Base-by-base conservation (phyloP, 2,329 filamentous ascomycete species). In the Calonectria crousiana region DNA sequence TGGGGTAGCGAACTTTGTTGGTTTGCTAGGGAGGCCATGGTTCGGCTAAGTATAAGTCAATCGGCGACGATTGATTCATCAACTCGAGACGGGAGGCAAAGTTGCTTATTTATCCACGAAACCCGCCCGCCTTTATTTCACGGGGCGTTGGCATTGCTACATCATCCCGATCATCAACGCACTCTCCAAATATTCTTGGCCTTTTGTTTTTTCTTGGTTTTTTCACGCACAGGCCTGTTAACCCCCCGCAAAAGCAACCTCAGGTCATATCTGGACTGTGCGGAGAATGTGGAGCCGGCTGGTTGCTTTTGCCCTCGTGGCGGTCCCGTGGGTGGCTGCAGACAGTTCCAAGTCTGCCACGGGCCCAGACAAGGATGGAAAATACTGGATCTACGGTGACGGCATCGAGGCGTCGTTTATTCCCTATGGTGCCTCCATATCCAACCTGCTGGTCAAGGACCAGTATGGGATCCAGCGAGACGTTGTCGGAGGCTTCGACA, bases 401-500 rank as follows among this genome's bases (percentile, higher is more conserved):
- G 91, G 90, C 72, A 93, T 95, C 78, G 87, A 91, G 67, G 93
- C 92, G 11, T 86, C 89, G 60, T 95, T 95, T 84, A 92, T 95
- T 58, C 89, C 93, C 1, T 95, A 95, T 80, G 94, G 93, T 75
- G 94, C 94, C 10, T 92, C 92, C 73, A 90, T 96, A 79, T 90
- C 93, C 72, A 93, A 95, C 81, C 87, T 96, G 67, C 88, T 94
- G 82, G 88, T 96, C 82, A 89, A 90, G 47, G 94, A 95, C 83
- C 90, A 91, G 78, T 88, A 93, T 77, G 93, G 93, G 58, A 85
- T 93, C 53, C 88, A 91, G 81, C 90, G 93, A 73, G 94, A 96
- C 81, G 87, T 96, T 65, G 91, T 96, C 1, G 89, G 90, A 60
- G 94, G 94, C 62, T 95, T 92, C 79, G 94, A 96, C 85, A 95